Evolutionary conservation across 306 rosid species (phyloP).

Genomic region (Canavalia ensiformis): DNA sequence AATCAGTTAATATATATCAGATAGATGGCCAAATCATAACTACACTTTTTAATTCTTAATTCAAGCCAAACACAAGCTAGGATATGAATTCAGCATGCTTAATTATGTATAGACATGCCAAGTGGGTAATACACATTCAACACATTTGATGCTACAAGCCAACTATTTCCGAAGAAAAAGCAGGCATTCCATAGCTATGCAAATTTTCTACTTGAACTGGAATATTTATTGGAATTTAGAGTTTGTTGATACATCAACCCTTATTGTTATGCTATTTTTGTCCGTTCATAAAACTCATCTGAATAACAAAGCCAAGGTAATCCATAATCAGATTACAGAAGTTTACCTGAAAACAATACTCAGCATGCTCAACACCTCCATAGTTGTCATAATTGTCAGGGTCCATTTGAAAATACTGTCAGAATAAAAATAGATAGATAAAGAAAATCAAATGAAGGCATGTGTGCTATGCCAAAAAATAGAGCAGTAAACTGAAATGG

Average conservation of each 20-base stretch:
- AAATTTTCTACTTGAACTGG: neutral
- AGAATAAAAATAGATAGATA: slow-evolving; percentile 36
- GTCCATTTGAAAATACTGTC: slow-evolving; percentile 92
- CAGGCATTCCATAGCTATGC: slow-evolving; percentile 7
- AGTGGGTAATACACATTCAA: neutral
- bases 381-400: slow-evolving; percentile 84
- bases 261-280: neutral
- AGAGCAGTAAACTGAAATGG: slow-evolving; percentile 13
- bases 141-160: neutral
- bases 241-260: neutral
- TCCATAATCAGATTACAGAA: slow-evolving; percentile 16
- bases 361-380: slow-evolving; percentile 94
- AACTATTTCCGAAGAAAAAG: neutral
- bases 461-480: slow-evolving; percentile 21
- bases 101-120: neutral
- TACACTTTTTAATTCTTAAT: slow-evolving; percentile 17
- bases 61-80: slow-evolving; percentile 12
- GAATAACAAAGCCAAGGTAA: slow-evolving; percentile 31
- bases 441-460: slow-evolving; percentile 38
- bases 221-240: neutral
- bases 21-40: slow-evolving; percentile 20
- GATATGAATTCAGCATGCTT: slow-evolving; percentile 2
- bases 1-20: slow-evolving; percentile 42
- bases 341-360: slow-evolving; percentile 96
- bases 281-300: slow-evolving; percentile 34